Evolutionary conservation across 2,329 filamentous ascomycete genomes (phyloP).

Genomic region (Fusarium nanum): DNA sequence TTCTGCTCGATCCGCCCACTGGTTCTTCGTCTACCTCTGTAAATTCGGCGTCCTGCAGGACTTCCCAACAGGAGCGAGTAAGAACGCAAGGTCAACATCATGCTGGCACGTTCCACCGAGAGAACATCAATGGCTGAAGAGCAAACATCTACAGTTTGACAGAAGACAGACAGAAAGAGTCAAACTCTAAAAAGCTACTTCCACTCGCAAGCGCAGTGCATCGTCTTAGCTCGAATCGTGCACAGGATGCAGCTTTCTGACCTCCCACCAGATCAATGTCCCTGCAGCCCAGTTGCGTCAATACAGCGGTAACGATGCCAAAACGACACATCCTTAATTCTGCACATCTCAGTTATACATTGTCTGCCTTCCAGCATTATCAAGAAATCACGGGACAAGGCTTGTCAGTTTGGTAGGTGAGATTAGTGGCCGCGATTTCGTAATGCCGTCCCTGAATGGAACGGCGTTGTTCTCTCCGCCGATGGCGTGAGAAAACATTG

Average conservation of each 20-base stretch:
- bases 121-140: neutral
- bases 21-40: slow-evolving; percentile 21
- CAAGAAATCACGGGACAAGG: slow-evolving; percentile 38
- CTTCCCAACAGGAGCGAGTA: slow-evolving; percentile 11
- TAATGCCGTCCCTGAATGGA: slow-evolving; percentile 37
- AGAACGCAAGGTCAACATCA: neutral
- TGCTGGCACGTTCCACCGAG: neutral
- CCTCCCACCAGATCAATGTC: neutral
- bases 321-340: slow-evolving; percentile 9
- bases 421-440: slow-evolving; percentile 30
- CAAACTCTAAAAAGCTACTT: neutral
- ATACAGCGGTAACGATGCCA: slow-evolving; percentile 13
- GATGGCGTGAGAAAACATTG: slow-evolving; percentile 44
- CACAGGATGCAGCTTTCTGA: neutral
- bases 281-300: neutral
- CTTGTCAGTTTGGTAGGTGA: slow-evolving; percentile 29
- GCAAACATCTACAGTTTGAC: neutral
- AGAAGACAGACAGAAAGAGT: neutral
- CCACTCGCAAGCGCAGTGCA: neutral
- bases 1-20: slow-evolving; percentile 34
- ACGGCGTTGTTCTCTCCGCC: slow-evolving; percentile 48
- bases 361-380: slow-evolving; percentile 39
- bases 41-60: slow-evolving; percentile 21
- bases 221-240: neutral
- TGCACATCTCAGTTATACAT: slow-evolving; percentile 25